A percentile compares a stretch with the other conserved stretches of the same genome.
These are phyloP conservation scores for Neurospora sp. DNA, from an alignment of 495 filamentous ascomycete genomes.

Conservation along the genomic window DNA sequence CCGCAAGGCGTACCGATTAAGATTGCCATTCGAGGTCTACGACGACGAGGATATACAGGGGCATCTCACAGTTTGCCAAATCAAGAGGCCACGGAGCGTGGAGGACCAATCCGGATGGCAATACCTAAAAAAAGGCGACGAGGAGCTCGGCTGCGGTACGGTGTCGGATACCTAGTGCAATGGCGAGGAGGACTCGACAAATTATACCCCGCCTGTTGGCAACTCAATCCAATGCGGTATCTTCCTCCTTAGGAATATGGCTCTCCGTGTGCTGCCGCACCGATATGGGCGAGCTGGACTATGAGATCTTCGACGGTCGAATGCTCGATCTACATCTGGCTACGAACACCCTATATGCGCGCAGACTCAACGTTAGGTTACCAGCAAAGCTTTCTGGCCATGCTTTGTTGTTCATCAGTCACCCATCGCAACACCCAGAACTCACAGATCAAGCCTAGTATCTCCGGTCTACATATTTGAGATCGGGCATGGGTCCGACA, in stretches of 20 bases:
- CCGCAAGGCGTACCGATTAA: not conserved
- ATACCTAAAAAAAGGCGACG: too few species aligned
- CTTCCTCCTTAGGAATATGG: not conserved
- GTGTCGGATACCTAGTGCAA: too few species aligned
- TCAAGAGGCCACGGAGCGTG: not conserved
- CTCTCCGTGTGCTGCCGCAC: not conserved
- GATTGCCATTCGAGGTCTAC: not conserved
- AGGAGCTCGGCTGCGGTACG: too few species aligned
- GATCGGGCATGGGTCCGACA: too few species aligned
- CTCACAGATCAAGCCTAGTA: too few species aligned
- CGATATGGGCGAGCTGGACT: not conserved
- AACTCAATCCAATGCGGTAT: not conserved
- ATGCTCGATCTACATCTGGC: not conserved
- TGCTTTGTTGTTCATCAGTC: too few species aligned
- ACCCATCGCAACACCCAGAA: too few species aligned
- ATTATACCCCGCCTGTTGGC: not conserved
- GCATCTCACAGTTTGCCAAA: not conserved
- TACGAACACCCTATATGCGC: too few species aligned
- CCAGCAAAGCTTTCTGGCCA: too few species aligned
- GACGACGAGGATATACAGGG: not conserved
- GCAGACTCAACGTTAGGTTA: too few species aligned
- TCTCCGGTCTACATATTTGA: too few species aligned
- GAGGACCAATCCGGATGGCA: not conserved
- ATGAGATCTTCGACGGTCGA: not conserved
- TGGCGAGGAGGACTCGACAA: not conserved